phyloP scores from a whole-genome alignment of 2,329 filamentous ascomycete genomes.

The Paraphaeosphaeria sporulosa region DNA sequence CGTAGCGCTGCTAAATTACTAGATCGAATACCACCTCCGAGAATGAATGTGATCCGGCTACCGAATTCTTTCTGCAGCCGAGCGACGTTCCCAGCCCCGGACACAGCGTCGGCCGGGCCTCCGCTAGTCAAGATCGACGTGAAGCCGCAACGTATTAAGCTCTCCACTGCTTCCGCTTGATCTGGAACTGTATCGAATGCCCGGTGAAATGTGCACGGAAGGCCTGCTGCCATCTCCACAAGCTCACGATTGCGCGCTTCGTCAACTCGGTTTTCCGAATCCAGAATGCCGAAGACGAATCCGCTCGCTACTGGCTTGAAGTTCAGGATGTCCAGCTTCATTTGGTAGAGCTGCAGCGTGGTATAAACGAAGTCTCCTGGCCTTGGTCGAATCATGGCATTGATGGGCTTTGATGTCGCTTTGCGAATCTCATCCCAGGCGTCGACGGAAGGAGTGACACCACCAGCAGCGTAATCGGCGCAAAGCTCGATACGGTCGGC shows the following conservation, averaged over 20 bases:
- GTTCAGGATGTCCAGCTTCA: conserved; percentile 51
- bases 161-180: conserved; percentile 41
- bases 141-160: conserved; percentile 56
- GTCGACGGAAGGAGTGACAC: conserved; percentile 50
- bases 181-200: conserved; percentile 58
- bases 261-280: conserved; percentile 47
- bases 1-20: conserved; percentile 51
- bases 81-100: conserved; percentile 46
- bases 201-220: conserved; percentile 63
- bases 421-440: conserved; percentile 35
- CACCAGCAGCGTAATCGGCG: conserved; percentile 50
- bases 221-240: conserved; percentile 50
- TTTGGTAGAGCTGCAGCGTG: conserved; percentile 50
- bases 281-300: conserved; percentile 62
- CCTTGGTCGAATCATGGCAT: conserved; percentile 63
- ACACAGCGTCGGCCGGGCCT: conserved; percentile 42
- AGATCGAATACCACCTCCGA: conserved; percentile 60
- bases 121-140: conserved; percentile 59
- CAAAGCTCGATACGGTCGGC: conserved; percentile 63
- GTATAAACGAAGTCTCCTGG: conserved; percentile 56
- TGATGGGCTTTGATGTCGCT: conserved; percentile 51
- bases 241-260: conserved; percentile 50
- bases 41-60: conserved; percentile 54
- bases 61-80: conserved; percentile 37
- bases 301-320: conserved; percentile 54